These are phyloP conservation scores for Licmophora abbreviata DNA, from an alignment of 108 stramenopile genomes.

Conservation along the genomic window DNA sequence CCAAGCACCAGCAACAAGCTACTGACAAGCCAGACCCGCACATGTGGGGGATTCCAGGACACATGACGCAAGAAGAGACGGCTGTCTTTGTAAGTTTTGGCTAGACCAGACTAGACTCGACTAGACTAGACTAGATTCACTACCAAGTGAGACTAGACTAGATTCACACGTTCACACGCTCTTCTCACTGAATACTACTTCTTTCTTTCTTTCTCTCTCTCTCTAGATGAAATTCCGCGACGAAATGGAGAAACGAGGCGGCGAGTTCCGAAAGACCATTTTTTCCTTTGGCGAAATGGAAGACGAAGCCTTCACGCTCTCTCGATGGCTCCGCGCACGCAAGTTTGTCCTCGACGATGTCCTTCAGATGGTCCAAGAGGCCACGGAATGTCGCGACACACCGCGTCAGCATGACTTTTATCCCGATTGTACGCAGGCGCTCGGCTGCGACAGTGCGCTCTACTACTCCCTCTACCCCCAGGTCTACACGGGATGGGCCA, in stretches of 20 bases:
- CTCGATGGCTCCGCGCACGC: conserved; percentile 54
- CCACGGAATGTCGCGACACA: conserved; percentile 48
- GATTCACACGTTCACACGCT: background rate
- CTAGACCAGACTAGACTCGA: background rate
- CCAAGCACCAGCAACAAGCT: conserved; percentile 2
- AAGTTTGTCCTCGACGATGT: conserved; percentile 61
- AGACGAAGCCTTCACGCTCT: conserved; percentile 38
- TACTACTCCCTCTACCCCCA: conserved; percentile 79
- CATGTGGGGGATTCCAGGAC: conserved; percentile 44
- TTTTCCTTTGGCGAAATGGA: conserved; percentile 44
- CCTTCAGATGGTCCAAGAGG: conserved; percentile 77
- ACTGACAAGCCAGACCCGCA: conserved; percentile 17
- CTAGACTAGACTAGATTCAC: background rate
- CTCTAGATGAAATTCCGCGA: conserved; percentile 48
- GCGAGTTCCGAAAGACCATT: conserved; percentile 37
- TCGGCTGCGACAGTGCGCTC: conserved; percentile 55
- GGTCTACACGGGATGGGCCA: conserved; percentile 63
- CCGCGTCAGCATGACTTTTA: conserved; percentile 61
- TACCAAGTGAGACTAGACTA: background rate
- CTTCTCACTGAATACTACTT: background rate
- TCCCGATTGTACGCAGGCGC: conserved; percentile 51
- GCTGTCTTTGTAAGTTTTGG: background rate
- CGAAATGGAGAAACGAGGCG: conserved; percentile 32
- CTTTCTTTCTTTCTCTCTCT: conserved; percentile 4
- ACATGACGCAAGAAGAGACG: conserved; percentile 34